phyloP scores from a whole-genome alignment of 257 asterid species.

The Solanum clarkiae region DNA sequence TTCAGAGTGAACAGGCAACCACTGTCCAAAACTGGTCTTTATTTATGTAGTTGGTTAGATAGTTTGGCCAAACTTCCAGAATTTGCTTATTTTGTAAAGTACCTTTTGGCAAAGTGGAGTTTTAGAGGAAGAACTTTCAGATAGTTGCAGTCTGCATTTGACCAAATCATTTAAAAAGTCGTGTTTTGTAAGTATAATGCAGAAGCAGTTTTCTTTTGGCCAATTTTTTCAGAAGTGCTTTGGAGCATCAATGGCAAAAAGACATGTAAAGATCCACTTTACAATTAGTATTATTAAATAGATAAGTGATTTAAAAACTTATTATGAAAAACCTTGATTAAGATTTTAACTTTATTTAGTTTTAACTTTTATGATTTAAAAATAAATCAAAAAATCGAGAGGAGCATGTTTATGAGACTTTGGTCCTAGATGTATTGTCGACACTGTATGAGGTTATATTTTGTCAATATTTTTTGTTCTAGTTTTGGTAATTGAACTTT shows the following conservation, averaged over 20 bases:
- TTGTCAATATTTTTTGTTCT: not conserved
- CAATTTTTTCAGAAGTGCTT: not conserved
- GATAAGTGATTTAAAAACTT: not conserved
- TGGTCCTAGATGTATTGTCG: not conserved
- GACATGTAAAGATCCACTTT: not conserved
- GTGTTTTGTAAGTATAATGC: not conserved
- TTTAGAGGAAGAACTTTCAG: not conserved
- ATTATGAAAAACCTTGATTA: not conserved
- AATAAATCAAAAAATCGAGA: not conserved
- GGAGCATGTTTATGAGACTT: not conserved
- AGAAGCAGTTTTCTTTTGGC: not conserved
- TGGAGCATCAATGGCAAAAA: not conserved
- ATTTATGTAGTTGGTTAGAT: not conserved
- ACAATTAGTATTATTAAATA: not conserved
- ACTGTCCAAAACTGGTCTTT: not conserved
- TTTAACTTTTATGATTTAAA: not conserved
- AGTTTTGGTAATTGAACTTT: not conserved
- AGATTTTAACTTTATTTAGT: not conserved
- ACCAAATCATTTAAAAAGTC: not conserved
- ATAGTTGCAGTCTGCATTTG: not conserved
- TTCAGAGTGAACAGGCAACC: not conserved
- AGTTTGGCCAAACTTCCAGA: not conserved
- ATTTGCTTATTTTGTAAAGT: not conserved
- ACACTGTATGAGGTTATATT: not conserved
- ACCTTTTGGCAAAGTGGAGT: not conserved